Evolutionary conservation across 352 stramenopile species (phyloP).

Genomic region (Phytopythium sindhum): DNA sequence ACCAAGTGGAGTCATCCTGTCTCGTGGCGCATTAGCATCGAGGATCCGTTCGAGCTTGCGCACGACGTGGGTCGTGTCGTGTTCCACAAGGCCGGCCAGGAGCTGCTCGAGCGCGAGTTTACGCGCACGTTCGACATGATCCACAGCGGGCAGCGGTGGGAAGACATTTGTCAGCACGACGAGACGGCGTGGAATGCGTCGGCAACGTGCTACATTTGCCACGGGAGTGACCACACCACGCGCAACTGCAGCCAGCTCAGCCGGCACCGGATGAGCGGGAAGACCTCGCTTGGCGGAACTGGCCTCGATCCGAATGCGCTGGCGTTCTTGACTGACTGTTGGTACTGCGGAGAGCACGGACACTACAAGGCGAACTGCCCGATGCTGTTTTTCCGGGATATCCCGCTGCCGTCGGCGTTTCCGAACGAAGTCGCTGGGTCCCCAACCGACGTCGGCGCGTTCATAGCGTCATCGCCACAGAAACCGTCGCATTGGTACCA

Average conservation of each 20-base stretch:
- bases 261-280: conserved; percentile 13
- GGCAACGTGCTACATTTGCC: conserved; percentile 69
- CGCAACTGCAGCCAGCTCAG: conserved; percentile 48
- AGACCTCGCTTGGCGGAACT: not conserved
- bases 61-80: conserved; percentile 80
- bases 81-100: conserved; percentile 67
- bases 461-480: not conserved
- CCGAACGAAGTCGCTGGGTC: not conserved
- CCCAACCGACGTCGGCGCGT: not conserved
- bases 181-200: conserved; percentile 42
- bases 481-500: not conserved
- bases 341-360: conserved; percentile 71
- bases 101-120: conserved; percentile 60
- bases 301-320: conserved; percentile 10
- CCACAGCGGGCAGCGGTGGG: conserved; percentile 35
- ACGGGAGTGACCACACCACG: conserved; percentile 38
- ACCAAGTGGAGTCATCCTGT: conserved; percentile 67
- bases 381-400: conserved; percentile 57
- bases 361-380: conserved; percentile 77
- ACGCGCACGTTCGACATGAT: conserved; percentile 53
- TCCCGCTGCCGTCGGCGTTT: conserved; percentile 23
- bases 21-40: conserved; percentile 80
- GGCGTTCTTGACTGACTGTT: conserved; percentile 50
- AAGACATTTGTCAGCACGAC: conserved; percentile 50
- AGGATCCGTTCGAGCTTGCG: conserved; percentile 82